These are phyloP conservation scores for Schwanniomyces pseudopolymorphus DNA, from an alignment of 805 yeast genomes.

Conservation along the genomic window DNA sequence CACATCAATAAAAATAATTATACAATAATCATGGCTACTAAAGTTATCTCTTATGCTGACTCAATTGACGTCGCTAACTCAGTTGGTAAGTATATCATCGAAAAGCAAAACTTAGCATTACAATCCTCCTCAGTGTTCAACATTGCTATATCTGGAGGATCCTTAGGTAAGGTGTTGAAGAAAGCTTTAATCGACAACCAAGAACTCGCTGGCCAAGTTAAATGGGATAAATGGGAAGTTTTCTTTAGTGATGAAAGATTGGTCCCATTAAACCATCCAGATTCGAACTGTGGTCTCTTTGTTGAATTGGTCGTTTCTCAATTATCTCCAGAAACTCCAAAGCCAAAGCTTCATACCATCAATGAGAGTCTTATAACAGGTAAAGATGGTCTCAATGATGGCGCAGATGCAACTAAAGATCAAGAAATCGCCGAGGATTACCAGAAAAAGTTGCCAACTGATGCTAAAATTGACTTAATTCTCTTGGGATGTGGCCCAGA, in stretches of 20 bases:
- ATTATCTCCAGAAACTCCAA: slow-evolving; percentile 35
- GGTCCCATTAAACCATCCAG: slow-evolving; percentile 78
- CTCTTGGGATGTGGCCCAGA: slow-evolving; percentile 93
- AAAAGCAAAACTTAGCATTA: slow-evolving; percentile 62
- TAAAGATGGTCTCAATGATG: slow-evolving; percentile 39
- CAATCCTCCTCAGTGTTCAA: slow-evolving; percentile 48
- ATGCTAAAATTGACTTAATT: slow-evolving; percentile 56
- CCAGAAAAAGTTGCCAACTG: slow-evolving; percentile 53
- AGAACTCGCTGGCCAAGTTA: slow-evolving; percentile 41
- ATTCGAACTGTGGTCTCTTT: slow-evolving; percentile 84
- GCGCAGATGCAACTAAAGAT: slow-evolving; percentile 48
- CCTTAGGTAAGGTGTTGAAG: slow-evolving; percentile 71
- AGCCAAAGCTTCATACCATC: slow-evolving; percentile 67
- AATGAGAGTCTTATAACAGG: slow-evolving; percentile 60
- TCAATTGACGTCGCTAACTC: slow-evolving; percentile 61
- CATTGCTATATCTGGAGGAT: slow-evolving; percentile 89
- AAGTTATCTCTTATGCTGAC: slow-evolving; percentile 51
- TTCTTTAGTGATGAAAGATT: slow-evolving; percentile 90
- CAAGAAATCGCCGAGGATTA: slow-evolving; percentile 60
- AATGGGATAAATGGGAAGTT: slow-evolving; percentile 77
- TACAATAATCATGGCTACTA: slow-evolving; percentile 22
- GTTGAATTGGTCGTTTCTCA: slow-evolving; percentile 58
- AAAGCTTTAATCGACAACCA: slow-evolving; percentile 64
- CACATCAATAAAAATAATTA: too few species aligned
- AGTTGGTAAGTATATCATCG: slow-evolving; percentile 62